Conservation (phyloP, 495 filamentous ascomycete species). For the Aspergillus nidulans region DNA sequence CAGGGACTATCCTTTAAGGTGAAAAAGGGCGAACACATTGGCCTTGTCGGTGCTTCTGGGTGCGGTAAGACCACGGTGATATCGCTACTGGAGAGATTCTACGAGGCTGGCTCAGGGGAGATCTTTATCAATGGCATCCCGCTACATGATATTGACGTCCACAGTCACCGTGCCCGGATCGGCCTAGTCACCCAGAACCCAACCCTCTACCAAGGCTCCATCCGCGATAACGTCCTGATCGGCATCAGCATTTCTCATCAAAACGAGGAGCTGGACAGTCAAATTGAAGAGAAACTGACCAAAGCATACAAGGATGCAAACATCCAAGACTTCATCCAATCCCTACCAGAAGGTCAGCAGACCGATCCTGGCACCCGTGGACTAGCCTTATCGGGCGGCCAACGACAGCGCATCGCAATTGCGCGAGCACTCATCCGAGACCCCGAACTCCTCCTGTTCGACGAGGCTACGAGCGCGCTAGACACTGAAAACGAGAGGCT, state of each 20-base stretch:
- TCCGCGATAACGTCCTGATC: constrained; percentile 70
- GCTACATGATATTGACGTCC: no score
- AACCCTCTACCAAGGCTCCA: constrained; percentile 78
- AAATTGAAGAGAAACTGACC: constrained; percentile 70
- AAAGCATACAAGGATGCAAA: constrained; percentile 56
- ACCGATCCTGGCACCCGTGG: constrained; percentile 75
- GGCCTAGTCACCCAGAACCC: constrained; percentile 84
- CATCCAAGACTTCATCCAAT: constrained; percentile 85
- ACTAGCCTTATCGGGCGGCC: constrained; percentile 74
- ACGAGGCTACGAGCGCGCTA: constrained; percentile 78
- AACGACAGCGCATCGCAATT: constrained; percentile 78
- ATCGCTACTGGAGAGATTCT: no score
- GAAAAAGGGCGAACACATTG: no score
- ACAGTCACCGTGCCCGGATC: constrained; percentile 51
- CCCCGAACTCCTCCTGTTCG: constrained; percentile 67
- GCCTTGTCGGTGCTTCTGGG: no score
- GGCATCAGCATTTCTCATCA: constrained; percentile 18
- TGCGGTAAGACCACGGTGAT: no score
- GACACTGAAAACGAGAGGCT: constrained; percentile 79
- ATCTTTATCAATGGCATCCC: no score
- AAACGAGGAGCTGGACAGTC: no score
- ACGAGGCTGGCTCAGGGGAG: no score
- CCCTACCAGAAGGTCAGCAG: constrained; percentile 66
- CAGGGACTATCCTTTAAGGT: no score
- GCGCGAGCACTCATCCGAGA: constrained; percentile 69